These are phyloP conservation scores for Claviceps monticola DNA, from an alignment of 2,329 filamentous ascomycete species.

Conservation along the genomic window DNA sequence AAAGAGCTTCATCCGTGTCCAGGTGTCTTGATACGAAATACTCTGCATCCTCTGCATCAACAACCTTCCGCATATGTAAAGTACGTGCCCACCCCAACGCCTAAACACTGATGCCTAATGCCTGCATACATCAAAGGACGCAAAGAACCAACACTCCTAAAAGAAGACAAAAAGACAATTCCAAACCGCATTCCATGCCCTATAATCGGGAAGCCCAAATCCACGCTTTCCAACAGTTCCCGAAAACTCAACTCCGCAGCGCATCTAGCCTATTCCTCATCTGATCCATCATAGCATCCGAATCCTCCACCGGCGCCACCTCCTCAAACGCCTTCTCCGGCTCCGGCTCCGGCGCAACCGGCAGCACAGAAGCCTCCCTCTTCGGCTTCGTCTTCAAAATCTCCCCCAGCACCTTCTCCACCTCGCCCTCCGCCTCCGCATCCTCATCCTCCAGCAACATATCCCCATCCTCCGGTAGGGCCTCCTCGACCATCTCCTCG, in stretches of 20 bases:
- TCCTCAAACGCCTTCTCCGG: conserved; percentile 36
- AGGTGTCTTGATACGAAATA: too few relatives aligned
- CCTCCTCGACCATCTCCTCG: conserved; percentile 91
- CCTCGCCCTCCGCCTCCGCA: conserved; percentile 51
- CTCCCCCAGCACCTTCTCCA: conserved; percentile 86
- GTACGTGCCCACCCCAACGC: neutral
- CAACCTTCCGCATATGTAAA: too few relatives aligned
- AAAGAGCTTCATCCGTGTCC: too few relatives aligned
- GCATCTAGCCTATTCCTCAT: conserved; percentile 89
- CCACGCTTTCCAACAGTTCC: too few relatives aligned
- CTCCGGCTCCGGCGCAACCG: conserved; percentile 34
- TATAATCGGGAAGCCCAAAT: too few relatives aligned
- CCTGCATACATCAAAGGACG: neutral
- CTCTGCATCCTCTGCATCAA: too few relatives aligned
- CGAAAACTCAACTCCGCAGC: conserved; percentile 54
- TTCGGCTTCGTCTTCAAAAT: conserved; percentile 64
- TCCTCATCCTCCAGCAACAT: conserved; percentile 64
- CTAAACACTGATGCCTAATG: neutral
- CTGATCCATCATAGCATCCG: conserved; percentile 81
- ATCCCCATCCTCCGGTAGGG: conserved; percentile 60
- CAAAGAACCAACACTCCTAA: neutral
- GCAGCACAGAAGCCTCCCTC: conserved; percentile 47
- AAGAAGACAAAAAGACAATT: neutral
- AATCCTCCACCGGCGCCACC: conserved; percentile 51
- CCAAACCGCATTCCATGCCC: too few relatives aligned